Conservation (phyloP, 1,284 basidiomycete genomes). For the Lentinus polychrous region DNA sequence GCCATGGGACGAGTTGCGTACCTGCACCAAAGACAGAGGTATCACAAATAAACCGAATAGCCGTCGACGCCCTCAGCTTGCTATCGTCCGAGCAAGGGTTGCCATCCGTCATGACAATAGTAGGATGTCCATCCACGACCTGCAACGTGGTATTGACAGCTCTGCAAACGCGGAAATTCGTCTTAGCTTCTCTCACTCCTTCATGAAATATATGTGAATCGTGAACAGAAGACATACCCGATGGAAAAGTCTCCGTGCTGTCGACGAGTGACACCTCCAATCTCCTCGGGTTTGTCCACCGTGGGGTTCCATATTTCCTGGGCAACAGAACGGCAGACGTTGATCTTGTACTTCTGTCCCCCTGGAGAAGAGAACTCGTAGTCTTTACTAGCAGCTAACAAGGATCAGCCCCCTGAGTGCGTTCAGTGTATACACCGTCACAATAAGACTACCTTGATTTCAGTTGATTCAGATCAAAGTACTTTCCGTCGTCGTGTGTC, state of each 20-base stretch:
- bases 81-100: conserved; percentile 47
- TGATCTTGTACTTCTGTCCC: conserved; percentile 45
- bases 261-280: conserved; percentile 56
- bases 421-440: neutral
- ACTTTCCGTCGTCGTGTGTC: conserved; percentile 35
- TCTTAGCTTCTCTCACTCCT: neutral
- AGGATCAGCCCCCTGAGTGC: conserved; percentile 12
- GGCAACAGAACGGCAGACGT: conserved; percentile 52
- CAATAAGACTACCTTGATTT: conserved; percentile 45
- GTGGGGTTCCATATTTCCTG: conserved; percentile 53
- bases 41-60: conserved; percentile 68
- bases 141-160: conserved; percentile 54
- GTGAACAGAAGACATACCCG: conserved; percentile 41
- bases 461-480: conserved; percentile 58
- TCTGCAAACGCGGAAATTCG: conserved; percentile 26
- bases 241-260: conserved; percentile 65
- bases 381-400: conserved; percentile 44
- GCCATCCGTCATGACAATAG: conserved; percentile 50
- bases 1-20: conserved; percentile 18
- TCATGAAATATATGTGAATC: neutral
- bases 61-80: conserved; percentile 46
- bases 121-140: conserved; percentile 39
- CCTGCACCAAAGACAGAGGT: conserved; percentile 42
- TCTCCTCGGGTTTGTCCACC: conserved; percentile 43
- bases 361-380: conserved; percentile 44